phyloP scores from a whole-genome alignment of 208 protist species.

The Wallacemonas rigidus region DNA sequence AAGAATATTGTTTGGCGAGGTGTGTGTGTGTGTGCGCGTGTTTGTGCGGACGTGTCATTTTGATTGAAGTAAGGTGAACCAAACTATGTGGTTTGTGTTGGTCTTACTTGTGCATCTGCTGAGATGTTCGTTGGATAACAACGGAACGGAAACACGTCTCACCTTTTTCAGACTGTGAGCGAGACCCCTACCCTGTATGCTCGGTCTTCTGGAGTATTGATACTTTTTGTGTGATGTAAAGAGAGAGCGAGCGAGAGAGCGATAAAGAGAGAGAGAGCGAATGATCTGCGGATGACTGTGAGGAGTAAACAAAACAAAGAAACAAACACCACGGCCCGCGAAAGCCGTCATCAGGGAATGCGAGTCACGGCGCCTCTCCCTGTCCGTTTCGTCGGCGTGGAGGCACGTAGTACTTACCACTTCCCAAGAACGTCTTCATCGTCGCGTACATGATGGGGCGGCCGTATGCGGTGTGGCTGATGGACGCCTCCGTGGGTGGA shows the following conservation, averaged over 20 bases:
- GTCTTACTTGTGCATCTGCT: no score
- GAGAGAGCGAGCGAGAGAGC: not conserved
- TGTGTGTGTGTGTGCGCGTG: not conserved
- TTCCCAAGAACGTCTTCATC: slow-evolving; percentile 56
- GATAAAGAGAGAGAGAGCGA: not conserved
- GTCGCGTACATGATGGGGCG: slow-evolving; percentile 57
- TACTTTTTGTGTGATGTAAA: slow-evolving; percentile 1
- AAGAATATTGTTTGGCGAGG: not conserved
- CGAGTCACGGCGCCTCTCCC: not conserved
- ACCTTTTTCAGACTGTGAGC: no score
- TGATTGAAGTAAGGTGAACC: not conserved
- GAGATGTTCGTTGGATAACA: no score
- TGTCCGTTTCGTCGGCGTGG: slow-evolving; percentile 20
- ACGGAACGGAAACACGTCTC: no score
- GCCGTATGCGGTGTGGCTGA: not conserved
- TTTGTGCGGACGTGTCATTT: not conserved
- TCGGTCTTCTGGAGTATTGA: not conserved
- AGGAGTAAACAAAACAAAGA: slow-evolving; percentile 14
- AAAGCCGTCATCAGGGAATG: no score
- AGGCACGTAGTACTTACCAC: slow-evolving; percentile 36
- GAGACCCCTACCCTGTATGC: not conserved
- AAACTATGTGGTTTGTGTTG: not conserved
- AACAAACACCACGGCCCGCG: not conserved
- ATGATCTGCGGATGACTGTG: not conserved
- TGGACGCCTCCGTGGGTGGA: not conserved